phyloP scores from a whole-genome alignment of 2,329 filamentous ascomycete species.

The Beauveria varroae region DNA sequence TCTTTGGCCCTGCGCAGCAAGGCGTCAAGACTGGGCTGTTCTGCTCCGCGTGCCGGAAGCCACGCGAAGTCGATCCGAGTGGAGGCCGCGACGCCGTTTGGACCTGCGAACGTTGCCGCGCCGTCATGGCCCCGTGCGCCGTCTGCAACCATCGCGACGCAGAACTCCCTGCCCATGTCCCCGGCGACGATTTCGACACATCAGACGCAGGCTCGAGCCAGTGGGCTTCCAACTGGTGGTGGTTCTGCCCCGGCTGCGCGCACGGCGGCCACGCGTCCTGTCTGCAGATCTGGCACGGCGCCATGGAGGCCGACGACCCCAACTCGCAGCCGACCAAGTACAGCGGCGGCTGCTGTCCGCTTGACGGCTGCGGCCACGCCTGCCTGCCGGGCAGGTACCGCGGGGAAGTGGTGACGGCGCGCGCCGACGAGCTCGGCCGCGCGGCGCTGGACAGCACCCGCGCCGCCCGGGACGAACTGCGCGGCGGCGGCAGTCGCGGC shows the following conservation, averaged over 20 bases:
- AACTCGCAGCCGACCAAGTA: constrained; percentile 21
- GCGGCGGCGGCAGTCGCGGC: constrained; percentile 13
- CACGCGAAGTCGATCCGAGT: constrained; percentile 44
- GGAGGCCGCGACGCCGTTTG: constrained; percentile 40
- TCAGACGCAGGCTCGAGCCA: constrained; percentile 17
- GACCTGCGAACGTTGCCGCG: constrained; percentile 49
- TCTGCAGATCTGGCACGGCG: constrained; percentile 50
- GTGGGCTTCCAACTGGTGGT: constrained; percentile 42
- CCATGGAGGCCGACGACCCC: constrained; percentile 20
- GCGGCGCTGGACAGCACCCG: constrained; percentile 34
- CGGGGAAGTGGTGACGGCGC: constrained; percentile 35
- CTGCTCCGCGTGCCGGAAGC: constrained; percentile 50
- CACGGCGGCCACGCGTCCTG: constrained; percentile 57
- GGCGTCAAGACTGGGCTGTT: constrained; percentile 46
- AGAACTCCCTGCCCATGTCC: constrained; percentile 33
- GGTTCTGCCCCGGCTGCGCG: constrained; percentile 54
- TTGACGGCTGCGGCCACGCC: constrained; percentile 58
- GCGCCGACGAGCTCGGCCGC: constrained; percentile 45
- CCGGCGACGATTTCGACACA: constrained; percentile 22
- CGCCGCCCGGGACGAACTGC: constrained; percentile 18
- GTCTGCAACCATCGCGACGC: constrained; percentile 50
- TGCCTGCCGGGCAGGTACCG: constrained; percentile 53
- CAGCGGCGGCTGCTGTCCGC: constrained; percentile 53
- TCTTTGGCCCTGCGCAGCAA: constrained; percentile 48
- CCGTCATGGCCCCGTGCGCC: constrained; percentile 48